Conservation (phyloP, 2,329 filamentous ascomycete species). For the Apiospora aurea region DNA sequence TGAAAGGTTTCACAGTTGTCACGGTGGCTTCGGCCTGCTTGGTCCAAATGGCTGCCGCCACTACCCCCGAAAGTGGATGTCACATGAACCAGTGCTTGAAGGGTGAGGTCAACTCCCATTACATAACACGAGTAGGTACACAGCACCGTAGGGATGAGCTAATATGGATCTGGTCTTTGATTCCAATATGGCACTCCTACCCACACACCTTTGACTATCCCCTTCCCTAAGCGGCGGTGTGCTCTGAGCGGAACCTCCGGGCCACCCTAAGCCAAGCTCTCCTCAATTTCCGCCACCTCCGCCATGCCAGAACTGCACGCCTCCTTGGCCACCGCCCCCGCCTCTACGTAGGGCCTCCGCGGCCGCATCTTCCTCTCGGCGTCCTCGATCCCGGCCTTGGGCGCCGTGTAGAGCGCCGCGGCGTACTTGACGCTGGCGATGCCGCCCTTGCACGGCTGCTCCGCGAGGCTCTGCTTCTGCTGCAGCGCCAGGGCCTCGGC, state of each 20-base stretch:
- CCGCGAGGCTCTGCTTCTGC: conserved; percentile 67
- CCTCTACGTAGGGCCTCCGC: conserved; percentile 65
- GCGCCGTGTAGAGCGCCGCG: conserved; percentile 65
- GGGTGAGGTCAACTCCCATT: neutral
- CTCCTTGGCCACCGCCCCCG: conserved; percentile 52
- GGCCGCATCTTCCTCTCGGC: conserved; percentile 65
- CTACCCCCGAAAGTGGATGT: neutral
- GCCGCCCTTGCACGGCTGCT: conserved; percentile 70
- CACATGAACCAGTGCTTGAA: neutral
- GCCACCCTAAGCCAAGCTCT: conserved; percentile 29
- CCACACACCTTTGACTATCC: neutral
- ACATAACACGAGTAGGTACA: too few relatives aligned
- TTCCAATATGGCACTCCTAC: too few relatives aligned
- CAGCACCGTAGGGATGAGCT: too few relatives aligned
- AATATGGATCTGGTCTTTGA: too few relatives aligned
- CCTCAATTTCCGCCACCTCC: conserved; percentile 42
- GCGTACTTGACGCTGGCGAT: conserved; percentile 75
- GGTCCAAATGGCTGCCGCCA: neutral
- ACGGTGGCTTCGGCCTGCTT: neutral
- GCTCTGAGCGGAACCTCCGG: neutral
- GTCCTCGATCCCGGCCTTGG: conserved; percentile 63
- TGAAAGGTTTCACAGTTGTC: neutral
- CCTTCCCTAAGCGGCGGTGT: too few relatives aligned
- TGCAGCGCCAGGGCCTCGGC: conserved; percentile 68
- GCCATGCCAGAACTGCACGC: conserved; percentile 49